A percentile compares a stretch with the other conserved stretches of the same genome.
These are phyloP conservation scores for Spathaspora passalidarum DNA, from an alignment of 805 yeast species.

Conservation along the genomic window DNA sequence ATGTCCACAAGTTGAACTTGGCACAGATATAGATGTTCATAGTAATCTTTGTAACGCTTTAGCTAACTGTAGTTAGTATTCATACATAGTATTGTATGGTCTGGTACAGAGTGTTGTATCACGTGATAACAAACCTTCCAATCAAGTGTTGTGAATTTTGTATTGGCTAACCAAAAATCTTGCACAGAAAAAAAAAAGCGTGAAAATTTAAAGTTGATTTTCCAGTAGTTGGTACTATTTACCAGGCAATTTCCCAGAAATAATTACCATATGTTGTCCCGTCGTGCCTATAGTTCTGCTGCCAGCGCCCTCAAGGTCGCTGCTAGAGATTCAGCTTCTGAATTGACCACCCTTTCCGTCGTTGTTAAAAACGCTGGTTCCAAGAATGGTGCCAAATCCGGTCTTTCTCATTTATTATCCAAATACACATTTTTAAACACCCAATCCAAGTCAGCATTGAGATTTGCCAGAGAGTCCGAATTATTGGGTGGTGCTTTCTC, in stretches of 20 bases:
- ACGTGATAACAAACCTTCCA: conserved; percentile 11
- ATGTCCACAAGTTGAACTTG: conserved; percentile 11
- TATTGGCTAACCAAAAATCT: conserved; percentile 3
- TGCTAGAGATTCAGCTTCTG: conserved; percentile 50
- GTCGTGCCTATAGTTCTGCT: conserved; percentile 45
- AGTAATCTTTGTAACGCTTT: no score
- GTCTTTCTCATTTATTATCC: conserved; percentile 81
- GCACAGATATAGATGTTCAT: conserved; percentile 16
- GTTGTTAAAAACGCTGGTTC: conserved; percentile 83
- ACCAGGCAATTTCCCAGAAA: not conserved
- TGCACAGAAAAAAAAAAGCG: conserved; percentile 1
- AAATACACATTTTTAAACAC: conserved; percentile 85
- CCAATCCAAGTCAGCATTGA: conserved; percentile 76
- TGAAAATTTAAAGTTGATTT: no score
- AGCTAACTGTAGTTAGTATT: not conserved
- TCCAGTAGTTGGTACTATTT: not conserved
- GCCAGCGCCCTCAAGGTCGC: conserved; percentile 44
- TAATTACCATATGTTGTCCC: conserved; percentile 34
- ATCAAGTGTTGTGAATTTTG: conserved; percentile 15
- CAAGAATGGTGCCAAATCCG: conserved; percentile 60
- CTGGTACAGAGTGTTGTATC: not conserved
- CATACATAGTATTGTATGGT: no score
- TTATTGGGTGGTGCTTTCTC: conserved; percentile 81
- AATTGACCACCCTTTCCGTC: conserved; percentile 70
- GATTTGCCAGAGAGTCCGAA: conserved; percentile 93